phyloP scores from a whole-genome alignment of 257 asterid genomes.

The Salvia rosmarinus region DNA sequence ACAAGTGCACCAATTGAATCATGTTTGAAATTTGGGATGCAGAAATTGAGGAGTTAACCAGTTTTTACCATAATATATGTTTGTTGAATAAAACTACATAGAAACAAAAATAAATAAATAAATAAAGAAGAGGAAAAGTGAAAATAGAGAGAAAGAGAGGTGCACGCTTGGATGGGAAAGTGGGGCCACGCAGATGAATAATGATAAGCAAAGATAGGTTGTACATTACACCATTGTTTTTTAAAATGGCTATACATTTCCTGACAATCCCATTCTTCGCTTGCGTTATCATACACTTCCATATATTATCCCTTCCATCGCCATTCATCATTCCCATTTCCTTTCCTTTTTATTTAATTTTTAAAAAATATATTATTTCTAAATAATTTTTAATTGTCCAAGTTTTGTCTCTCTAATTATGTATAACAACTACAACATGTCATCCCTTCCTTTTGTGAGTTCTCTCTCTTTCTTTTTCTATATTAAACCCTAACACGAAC shows the following conservation, averaged over 20 bases:
- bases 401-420: neutral
- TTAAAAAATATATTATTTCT: too few species aligned
- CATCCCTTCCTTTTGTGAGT: too few species aligned
- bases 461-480: neutral
- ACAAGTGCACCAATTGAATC: neutral
- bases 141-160: neutral
- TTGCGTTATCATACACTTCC: conserved; percentile 38
- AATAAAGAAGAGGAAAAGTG: too few species aligned
- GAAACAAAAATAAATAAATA: too few species aligned
- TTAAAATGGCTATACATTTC: conserved; percentile 40
- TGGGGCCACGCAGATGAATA: conserved; percentile 22
- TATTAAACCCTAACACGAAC: neutral
- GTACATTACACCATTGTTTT: conserved; percentile 32
- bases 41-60: neutral
- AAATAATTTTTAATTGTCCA: neutral
- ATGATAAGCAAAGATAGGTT: conserved; percentile 23
- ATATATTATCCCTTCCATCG: conserved; percentile 24
- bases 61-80: too few species aligned
- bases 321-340: neutral
- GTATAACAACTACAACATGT: too few species aligned
- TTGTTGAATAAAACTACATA: neutral
- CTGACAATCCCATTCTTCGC: conserved; percentile 45
- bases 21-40: neutral
- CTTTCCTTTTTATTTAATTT: too few species aligned
- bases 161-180: conserved; percentile 35